Base-by-base conservation (phyloP, 345 rosid genomes). In the Eucalyptus sp. region DNA sequence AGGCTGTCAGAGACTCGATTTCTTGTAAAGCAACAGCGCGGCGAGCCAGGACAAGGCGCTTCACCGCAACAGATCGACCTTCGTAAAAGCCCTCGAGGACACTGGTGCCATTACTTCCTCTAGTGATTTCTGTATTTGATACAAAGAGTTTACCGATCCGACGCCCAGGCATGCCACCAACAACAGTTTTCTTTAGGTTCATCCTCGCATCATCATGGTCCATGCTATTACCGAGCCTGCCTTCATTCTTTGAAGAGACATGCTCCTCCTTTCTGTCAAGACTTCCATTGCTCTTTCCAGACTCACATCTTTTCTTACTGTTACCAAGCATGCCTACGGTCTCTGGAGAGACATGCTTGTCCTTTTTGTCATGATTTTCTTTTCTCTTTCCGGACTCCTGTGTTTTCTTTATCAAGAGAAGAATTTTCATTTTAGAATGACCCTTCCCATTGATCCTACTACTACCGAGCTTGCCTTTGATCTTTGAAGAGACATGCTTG, bases 41-140 rank as follows among this genome's bases (percentile, higher is more conserved):
- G 90, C 96, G 98, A 80, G 99, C 91, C 90, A 91, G 92, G 89
- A 98, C 98, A 90, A 98, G 95, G 71, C 99, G 98, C 91, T 98
- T 98, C 76, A 98, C 99, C 86, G 98, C 99, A 92, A 97, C 99
- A 27, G 94, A 91, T 25, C 98, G 95, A 66, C 99, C 98, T 92
- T 97, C 98, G 66, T 97, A 97, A 15, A 90, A 64, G 87, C 99
- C 99, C 93, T 98, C 98, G 86, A 96, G 96, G 90, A 97, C 96
- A 86, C 93, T 89, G 3, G 98, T 97, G 16, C 99, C 99, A 31
- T 96, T 95, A 89, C 99, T 95, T 92, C 99, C 98, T 91, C 95
- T 98, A 76, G 97, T 98, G 88, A 98, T 97, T 93, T 96, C 99
- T 89, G 41, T 90, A 92, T 90, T 92, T 48, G 97, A 95, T 54